Evolutionary conservation across 2,329 filamentous ascomycete genomes (phyloP).

Genomic region (Colletotrichum tamarilloi): DNA sequence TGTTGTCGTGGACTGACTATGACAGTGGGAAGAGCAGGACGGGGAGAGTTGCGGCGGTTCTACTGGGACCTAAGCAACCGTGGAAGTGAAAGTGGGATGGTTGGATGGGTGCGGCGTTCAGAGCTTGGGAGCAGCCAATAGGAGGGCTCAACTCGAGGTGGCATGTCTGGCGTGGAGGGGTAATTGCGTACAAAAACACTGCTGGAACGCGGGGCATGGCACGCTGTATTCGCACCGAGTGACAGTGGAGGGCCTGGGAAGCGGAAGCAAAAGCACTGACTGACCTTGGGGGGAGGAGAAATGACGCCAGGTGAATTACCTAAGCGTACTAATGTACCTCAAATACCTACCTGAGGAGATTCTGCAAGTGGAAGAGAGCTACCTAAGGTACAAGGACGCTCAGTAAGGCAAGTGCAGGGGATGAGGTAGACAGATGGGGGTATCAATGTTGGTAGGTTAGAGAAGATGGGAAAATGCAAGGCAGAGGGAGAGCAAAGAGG

Average conservation of each 20-base stretch:
- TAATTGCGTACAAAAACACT: slow-evolving; percentile 20
- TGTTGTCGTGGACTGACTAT: slow-evolving; percentile 24
- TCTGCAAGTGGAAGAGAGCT: not conserved
- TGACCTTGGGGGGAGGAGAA: slow-evolving; percentile 13
- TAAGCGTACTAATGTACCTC: not conserved
- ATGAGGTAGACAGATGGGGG: not conserved
- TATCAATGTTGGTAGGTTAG: not conserved
- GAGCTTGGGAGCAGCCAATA: slow-evolving; percentile 25
- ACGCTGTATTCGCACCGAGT: not conserved
- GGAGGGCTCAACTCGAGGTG: slow-evolving; percentile 7
- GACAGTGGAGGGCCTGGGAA: not conserved
- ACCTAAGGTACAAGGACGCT: not conserved
- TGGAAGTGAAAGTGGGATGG: not conserved
- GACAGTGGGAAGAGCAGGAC: not conserved
- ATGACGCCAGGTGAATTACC: slow-evolving; percentile 8
- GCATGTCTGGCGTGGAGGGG: slow-evolving; percentile 35
- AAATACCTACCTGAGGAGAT: not conserved
- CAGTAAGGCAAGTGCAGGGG: not conserved
- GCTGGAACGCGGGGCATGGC: slow-evolving; percentile 25
- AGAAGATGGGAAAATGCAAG: not conserved
- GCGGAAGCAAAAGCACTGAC: slow-evolving; percentile 18
- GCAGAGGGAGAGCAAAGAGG: not conserved
- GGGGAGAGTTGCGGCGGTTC: not conserved
- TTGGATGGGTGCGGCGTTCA: slow-evolving; percentile 13
- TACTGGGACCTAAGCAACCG: not conserved